These are phyloP conservation scores for Metarhizium sp. DNA, from an alignment of 2,329 filamentous ascomycete genomes.

Conservation along the genomic window DNA sequence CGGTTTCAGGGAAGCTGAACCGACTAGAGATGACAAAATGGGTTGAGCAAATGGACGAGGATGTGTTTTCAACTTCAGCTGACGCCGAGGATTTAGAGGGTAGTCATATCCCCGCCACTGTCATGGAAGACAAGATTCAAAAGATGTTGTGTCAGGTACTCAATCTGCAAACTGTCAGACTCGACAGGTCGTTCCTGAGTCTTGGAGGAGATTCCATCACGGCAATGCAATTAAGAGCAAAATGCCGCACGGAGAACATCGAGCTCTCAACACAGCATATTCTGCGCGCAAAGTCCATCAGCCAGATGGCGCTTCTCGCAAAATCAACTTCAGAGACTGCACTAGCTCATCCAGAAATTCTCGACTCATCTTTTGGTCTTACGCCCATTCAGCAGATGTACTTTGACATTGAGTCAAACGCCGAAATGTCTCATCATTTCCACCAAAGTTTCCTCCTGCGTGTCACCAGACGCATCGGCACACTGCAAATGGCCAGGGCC, in stretches of 20 bases:
- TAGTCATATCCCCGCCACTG: background rate
- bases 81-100: too few relatives aligned
- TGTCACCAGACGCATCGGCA: background rate
- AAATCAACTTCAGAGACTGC: too few relatives aligned
- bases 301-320: too few relatives aligned
- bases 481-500: background rate
- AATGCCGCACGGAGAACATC: too few relatives aligned
- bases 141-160: conserved; percentile 1
- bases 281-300: too few relatives aligned
- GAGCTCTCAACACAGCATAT: too few relatives aligned
- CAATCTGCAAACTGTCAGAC: background rate
- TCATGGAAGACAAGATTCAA: conserved; percentile 5
- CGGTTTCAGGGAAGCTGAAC: too few relatives aligned
- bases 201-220: conserved; percentile 9
- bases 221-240: conserved; percentile 1
- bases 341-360: too few relatives aligned
- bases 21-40: too few relatives aligned
- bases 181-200: conserved; percentile 6
- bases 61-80: too few relatives aligned
- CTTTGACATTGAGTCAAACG: background rate
- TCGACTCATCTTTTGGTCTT: background rate
- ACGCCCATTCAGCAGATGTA: background rate
- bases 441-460: background rate
- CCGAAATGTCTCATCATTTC: background rate
- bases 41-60: too few relatives aligned